phyloP scores from a whole-genome alignment of 768 basidiomycete genomes.

The Ramaria rubella region DNA sequence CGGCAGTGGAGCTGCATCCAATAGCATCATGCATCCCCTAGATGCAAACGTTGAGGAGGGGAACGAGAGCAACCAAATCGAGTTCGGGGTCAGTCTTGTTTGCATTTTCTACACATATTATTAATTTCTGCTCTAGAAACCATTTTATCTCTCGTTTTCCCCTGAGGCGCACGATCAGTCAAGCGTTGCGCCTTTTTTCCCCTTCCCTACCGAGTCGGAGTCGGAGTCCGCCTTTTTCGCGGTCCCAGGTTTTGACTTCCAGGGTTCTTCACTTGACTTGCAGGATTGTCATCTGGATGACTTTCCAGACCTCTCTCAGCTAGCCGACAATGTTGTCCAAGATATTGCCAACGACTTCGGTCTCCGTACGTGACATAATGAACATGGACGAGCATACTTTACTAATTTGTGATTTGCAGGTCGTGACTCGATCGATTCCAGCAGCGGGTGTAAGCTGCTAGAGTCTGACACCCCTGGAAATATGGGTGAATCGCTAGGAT shows the following conservation, averaged over 20 bases:
- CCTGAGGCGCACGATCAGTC: not conserved
- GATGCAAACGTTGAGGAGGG: constrained; percentile 6
- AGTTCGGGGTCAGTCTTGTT: constrained; percentile 5
- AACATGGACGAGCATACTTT: not conserved
- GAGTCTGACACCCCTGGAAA: not conserved
- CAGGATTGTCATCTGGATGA: constrained; percentile 2
- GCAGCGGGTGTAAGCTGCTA: not conserved
- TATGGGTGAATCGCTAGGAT: not conserved
- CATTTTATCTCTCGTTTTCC: constrained; percentile 11
- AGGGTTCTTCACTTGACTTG: constrained; percentile 2
- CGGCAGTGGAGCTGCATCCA: not conserved
- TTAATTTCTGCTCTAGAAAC: not conserved
- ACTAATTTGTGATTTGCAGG: not conserved
- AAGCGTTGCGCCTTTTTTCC: constrained; percentile 1
- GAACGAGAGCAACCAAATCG: constrained; percentile 4
- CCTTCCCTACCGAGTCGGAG: constrained; percentile 8
- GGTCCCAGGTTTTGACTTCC: constrained; percentile 4
- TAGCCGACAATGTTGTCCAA: not conserved
- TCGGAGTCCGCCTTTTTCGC: constrained; percentile 5
- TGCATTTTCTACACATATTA: not conserved
- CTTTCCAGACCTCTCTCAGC: not conserved
- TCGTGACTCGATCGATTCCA: constrained; percentile 6
- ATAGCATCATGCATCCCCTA: constrained; percentile 6
- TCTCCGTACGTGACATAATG: not conserved
- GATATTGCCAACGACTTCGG: not conserved